Conservation (phyloP, 1,139 yeast genomes). For the Protomyces inundatus region DNA sequence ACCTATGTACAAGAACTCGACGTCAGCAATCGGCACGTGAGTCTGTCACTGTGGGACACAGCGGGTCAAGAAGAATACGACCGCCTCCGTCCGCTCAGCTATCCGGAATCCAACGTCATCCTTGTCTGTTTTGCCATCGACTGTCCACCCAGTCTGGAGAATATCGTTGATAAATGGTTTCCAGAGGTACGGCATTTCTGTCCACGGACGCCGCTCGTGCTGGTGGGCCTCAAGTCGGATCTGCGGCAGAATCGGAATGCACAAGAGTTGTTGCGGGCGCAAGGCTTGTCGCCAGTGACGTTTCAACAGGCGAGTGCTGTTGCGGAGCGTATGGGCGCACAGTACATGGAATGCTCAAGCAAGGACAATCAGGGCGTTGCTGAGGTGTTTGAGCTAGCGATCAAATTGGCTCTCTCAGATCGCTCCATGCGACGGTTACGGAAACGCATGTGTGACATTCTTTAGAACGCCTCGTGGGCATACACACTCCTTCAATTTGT, state of each 20-base stretch:
- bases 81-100: conserved; percentile 72
- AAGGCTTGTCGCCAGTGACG: conserved; percentile 46
- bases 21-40: conserved; percentile 50
- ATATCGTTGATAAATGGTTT: conserved; percentile 75
- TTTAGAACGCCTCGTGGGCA: background rate
- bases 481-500: background rate
- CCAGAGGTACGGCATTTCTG: conserved; percentile 83
- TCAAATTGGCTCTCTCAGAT: conserved; percentile 26
- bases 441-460: conserved; percentile 11
- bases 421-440: conserved; percentile 17
- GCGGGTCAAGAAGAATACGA: conserved; percentile 94
- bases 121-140: conserved; percentile 73
- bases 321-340: conserved; percentile 64
- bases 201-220: conserved; percentile 66
- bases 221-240: conserved; percentile 79
- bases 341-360: conserved; percentile 78
- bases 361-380: conserved; percentile 61
- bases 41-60: conserved; percentile 83
- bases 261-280: conserved; percentile 33
- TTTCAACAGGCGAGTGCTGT: conserved; percentile 45
- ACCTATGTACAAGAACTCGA: conserved; percentile 64
- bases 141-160: conserved; percentile 57
- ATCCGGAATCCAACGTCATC: conserved; percentile 73
- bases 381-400: conserved; percentile 53
- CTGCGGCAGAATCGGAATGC: conserved; percentile 43